Percentiles rank a stretch among this genome's conserved stretches.
phyloP scores from a whole-genome alignment of 371 early-diverging fungal genomes.

The Nosema bombycis region DNA sequence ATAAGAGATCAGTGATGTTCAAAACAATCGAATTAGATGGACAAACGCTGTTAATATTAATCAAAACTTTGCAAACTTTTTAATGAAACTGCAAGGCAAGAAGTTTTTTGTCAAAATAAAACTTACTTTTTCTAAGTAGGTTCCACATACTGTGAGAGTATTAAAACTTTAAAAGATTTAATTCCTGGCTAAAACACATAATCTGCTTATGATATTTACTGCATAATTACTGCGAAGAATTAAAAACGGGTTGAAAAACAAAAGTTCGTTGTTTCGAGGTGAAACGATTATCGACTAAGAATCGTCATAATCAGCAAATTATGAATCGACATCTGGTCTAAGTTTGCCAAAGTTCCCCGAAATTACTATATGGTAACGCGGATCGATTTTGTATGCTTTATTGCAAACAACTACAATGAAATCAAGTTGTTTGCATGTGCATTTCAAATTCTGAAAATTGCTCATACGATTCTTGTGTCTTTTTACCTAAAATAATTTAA shows the following conservation, averaged over 20 bases:
- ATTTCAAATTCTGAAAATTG: too few relatives aligned
- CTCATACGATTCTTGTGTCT: too few relatives aligned
- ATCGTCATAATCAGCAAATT: not conserved
- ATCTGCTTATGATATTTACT: not conserved
- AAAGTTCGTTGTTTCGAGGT: not conserved
- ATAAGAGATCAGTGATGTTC: too few relatives aligned
- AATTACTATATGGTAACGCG: not conserved
- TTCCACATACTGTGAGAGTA: not conserved
- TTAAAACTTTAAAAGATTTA: not conserved
- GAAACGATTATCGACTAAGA: not conserved
- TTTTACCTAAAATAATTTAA: too few relatives aligned
- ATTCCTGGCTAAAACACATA: not conserved
- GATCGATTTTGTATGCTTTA: too few relatives aligned
- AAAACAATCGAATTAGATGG: too few relatives aligned
- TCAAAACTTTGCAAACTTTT: not conserved
- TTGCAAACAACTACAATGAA: too few relatives aligned
- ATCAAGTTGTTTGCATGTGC: too few relatives aligned
- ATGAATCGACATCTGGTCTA: not conserved
- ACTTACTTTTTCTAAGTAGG: not conserved
- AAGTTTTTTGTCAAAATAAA: not conserved
- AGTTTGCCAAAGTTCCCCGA: not conserved
- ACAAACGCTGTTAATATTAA: not conserved
- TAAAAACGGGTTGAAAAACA: too few relatives aligned
- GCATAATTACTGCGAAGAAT: not conserved
- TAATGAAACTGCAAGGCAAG: not conserved